Conservation (phyloP, 768 basidiomycete species). For the Trichaptum fuscoviolaceum region DNA sequence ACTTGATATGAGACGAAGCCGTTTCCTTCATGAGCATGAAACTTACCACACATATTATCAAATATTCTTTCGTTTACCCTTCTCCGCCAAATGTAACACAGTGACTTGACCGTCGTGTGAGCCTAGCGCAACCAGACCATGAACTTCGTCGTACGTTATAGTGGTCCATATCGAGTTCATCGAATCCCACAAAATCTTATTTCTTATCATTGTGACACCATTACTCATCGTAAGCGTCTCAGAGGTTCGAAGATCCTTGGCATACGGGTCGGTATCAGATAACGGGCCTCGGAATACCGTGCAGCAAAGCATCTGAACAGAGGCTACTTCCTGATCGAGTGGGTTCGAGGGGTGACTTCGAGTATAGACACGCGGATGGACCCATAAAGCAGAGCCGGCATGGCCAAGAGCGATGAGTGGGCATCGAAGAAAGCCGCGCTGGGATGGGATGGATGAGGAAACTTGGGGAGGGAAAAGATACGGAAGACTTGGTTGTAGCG, state of each 20-base stretch:
- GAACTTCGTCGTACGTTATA: constrained; percentile 56
- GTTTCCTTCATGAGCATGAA: too few species aligned
- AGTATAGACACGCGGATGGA: constrained; percentile 37
- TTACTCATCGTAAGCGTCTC: not conserved
- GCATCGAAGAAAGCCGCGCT: constrained; percentile 50
- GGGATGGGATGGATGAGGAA: constrained; percentile 30
- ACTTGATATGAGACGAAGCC: too few species aligned
- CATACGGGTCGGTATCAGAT: not conserved
- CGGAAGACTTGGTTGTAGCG: not conserved
- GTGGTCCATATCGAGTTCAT: constrained; percentile 43
- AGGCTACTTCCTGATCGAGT: not conserved
- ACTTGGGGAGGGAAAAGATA: constrained; percentile 48
- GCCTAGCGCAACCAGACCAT: constrained; percentile 49
- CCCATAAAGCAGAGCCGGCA: constrained; percentile 58
- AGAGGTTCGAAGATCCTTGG: not conserved
- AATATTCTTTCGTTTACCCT: too few species aligned
- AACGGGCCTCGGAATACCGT: not conserved
- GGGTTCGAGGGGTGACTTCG: not conserved
- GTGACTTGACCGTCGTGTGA: constrained; percentile 43
- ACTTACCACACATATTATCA: too few species aligned
- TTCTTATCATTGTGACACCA: not conserved
- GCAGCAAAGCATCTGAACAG: not conserved
- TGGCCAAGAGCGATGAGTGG: constrained; percentile 47
- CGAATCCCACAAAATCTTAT: constrained; percentile 18
- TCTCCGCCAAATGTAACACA: constrained; percentile 29